Base-by-base conservation (phyloP, 1,139 yeast species). In the Candida mesenterica region DNA sequence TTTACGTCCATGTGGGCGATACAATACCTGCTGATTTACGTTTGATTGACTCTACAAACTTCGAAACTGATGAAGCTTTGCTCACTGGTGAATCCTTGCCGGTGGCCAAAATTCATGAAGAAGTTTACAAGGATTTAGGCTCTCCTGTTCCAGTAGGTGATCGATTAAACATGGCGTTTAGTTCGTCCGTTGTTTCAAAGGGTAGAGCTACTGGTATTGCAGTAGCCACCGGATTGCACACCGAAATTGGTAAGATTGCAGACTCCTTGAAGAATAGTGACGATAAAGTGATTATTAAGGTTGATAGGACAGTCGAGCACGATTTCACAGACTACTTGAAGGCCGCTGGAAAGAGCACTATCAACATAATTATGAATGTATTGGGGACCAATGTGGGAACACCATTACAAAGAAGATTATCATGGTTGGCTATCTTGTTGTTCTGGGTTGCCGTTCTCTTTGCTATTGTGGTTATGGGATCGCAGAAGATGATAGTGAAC, bases 71-170 rank as follows among this genome's bases (percentile, higher is more conserved):
- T 53, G 94, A 84, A 57, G 90, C 94, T 6, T 65, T 84, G 35
- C 69, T 84, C 39, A 84, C 92, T 2, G 95, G 94, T 40, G 95
- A 85, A 57, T 82, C 92, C 1, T 62, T 84, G 36, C 92, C 95
- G 0, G 78, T 84, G n/a, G 61, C 70, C 20, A 85, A 85, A 55
- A 68, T 72, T 39, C 72, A 68, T 27, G 51, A 58, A 0, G 59
- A 57, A 5, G 56, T 69, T 12, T 79, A 75, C 49, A 54, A 59
- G 2, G 62, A 66, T 34, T 41, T 46, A n/a, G 34, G 44, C 3
- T 42, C 39, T 8, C 68, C 65, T 29, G 60, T 78, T 16, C 84
- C 90, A 2, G 86, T 84, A 17, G 94, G 92, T 34, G 94, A 85
- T 52, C 68, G 94, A 37, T 61, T 79, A 41, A 85, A 85, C 55